Evolutionary conservation across 2,329 filamentous ascomycete species (phyloP).

Genomic region (Orbilia javanica): DNA sequence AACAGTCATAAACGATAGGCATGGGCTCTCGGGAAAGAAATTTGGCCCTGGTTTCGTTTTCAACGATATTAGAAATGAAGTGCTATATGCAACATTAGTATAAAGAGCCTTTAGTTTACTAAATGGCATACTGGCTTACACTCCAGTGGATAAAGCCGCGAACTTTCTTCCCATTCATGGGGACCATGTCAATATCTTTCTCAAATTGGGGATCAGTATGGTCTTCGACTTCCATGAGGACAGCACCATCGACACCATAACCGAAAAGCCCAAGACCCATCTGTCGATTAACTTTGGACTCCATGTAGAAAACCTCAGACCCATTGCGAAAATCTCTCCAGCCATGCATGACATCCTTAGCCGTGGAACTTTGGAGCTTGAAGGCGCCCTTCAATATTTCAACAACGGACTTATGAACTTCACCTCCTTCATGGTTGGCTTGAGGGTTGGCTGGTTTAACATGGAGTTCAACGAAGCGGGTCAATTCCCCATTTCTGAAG

Average conservation of each 20-base stretch:
- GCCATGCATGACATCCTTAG: slow-evolving; percentile 27
- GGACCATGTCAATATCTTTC: slow-evolving; percentile 34
- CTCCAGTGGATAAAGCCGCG: slow-evolving; percentile 43
- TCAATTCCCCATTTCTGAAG: slow-evolving; percentile 46
- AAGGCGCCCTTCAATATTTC: slow-evolving; percentile 49
- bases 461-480: slow-evolving; percentile 47
- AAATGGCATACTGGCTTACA: slow-evolving; percentile 10
- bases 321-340: slow-evolving; percentile 25
- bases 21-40: slow-evolving; percentile 30
- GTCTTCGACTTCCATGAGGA: slow-evolving; percentile 45
- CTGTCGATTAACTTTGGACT: slow-evolving; percentile 25
- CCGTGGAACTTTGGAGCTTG: slow-evolving; percentile 21
- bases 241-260: slow-evolving; percentile 31
- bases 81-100: slow-evolving; percentile 6
- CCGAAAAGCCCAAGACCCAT: slow-evolving; percentile 19
- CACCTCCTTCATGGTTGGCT: slow-evolving; percentile 15
- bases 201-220: not conserved
- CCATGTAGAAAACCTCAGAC: slow-evolving; percentile 24
- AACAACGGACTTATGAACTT: slow-evolving; percentile 34
- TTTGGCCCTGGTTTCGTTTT: slow-evolving; percentile 13
- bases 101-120: not conserved
- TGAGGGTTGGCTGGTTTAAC: slow-evolving; percentile 1
- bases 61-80: slow-evolving; percentile 24
- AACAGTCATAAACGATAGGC: slow-evolving; percentile 49
- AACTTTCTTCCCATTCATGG: slow-evolving; percentile 43